Base-by-base conservation (phyloP, 2,329 filamentous ascomycete genomes). In the Pseudopithomyces chartarum region DNA sequence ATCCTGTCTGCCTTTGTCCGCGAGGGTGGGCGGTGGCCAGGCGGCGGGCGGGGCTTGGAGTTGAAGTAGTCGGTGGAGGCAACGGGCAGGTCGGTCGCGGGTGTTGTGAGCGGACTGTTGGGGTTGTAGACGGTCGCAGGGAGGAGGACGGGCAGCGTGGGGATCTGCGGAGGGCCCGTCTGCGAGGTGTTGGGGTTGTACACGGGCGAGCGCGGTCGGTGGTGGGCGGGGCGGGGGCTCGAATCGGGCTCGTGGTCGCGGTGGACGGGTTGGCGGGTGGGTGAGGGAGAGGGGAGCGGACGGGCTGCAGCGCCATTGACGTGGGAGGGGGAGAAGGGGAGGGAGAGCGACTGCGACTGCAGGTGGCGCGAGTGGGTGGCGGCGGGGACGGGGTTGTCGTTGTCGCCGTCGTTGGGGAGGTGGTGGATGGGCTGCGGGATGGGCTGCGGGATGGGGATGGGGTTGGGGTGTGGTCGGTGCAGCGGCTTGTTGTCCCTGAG, bases 31-130 rank as follows among this genome's bases (percentile, higher is more conserved):
- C 66, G 66, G 51, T 70, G 67, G 52, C 32, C 52, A 10, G 46
- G 45, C 36, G 57, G 36, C 23, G 57, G 53, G 0, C 63, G 60
- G 8, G 69, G 66, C 52, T 72, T 70, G 33, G 67, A 63, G 54
- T 64, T 73, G 67, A 79, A 79, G 64, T 79, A 78, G 61, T 79
- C 76, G 34, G 70, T 60, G 23, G 70, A 65, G 51, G 64, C 60
- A 39, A 71, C 72, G 33, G 71, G 26, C 17, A 59, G 61, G 33
- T 57, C 56, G 47, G 58, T 66, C 13, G 66, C 58, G 20, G 61
- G 60, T 15, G 40, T 32, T 36, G 64, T 67, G 39, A 66, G 69
- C 7, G 69, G 62, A 17, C 66, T 64, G 58, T 65, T 67, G 32
- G 68, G 67, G 45, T 71, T 60, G 63, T 73, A 71, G n/a, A 70